Conservation (phyloP, 257 asterid genomes). For the Euphrasia confusa region DNA sequence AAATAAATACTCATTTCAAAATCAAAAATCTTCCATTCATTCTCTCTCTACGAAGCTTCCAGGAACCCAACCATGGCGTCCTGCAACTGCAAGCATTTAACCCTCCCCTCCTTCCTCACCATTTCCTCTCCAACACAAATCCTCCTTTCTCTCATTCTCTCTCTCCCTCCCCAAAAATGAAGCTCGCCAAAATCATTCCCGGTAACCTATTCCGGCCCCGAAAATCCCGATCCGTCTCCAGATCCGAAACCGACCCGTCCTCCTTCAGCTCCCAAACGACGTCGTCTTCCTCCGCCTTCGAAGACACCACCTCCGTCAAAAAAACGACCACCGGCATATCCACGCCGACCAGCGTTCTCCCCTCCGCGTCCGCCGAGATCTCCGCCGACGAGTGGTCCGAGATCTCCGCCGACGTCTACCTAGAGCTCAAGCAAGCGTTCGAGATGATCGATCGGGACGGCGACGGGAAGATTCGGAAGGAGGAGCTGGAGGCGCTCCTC, state of each 20-base stretch:
- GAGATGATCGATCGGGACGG: constrained; percentile 61
- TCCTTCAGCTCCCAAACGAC: constrained; percentile 41
- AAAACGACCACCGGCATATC: constrained; percentile 29
- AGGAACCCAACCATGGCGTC: constrained; percentile 34
- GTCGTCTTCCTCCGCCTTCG: constrained; percentile 39
- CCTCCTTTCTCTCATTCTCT: background rate
- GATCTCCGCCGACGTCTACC: constrained; percentile 29
- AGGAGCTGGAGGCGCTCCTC: constrained; percentile 49
- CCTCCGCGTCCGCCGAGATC: constrained; percentile 32
- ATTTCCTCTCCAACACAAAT: background rate
- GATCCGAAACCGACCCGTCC: constrained; percentile 42
- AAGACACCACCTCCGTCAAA: constrained; percentile 27
- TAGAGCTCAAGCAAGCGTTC: constrained; percentile 59
- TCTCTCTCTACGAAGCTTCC: constrained; percentile 40
- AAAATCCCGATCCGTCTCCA: constrained; percentile 37
- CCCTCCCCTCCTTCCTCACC: constrained; percentile 30
- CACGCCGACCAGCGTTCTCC: constrained; percentile 78
- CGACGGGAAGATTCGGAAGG: constrained; percentile 55
- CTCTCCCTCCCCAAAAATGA: constrained; percentile 1
- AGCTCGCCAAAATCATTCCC: constrained; percentile 35
- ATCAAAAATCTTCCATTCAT: background rate
- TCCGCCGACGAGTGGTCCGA: constrained; percentile 49
- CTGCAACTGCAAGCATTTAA: constrained; percentile 33
- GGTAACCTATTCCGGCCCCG: constrained; percentile 37
- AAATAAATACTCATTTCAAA: constrained; percentile 23